phyloP scores from a whole-genome alignment of 2,329 filamentous ascomycete species.

The Xylariaceae sp. region DNA sequence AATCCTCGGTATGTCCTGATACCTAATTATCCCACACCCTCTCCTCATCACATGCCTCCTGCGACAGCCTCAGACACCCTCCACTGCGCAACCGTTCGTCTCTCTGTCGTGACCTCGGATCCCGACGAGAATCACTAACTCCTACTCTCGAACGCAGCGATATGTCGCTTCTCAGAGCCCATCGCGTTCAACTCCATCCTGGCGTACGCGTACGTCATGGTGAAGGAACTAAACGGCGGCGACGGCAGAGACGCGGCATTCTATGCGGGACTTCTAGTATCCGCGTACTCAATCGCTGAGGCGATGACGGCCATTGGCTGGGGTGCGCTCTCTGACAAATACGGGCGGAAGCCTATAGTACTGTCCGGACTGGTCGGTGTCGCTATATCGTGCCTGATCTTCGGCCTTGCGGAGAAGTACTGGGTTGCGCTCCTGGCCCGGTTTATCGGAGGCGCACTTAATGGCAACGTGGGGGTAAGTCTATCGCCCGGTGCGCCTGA shows the following conservation, averaged over 20 bases:
- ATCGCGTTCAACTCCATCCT: slow-evolving; percentile 45
- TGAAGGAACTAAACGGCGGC: slow-evolving; percentile 34
- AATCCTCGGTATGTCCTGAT: slow-evolving; percentile 23
- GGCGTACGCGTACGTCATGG: slow-evolving; percentile 43
- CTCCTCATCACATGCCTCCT: background rate
- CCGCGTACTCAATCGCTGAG: slow-evolving; percentile 42
- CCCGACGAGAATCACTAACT: slow-evolving; percentile 4
- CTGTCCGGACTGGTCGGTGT: slow-evolving; percentile 36
- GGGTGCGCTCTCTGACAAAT: slow-evolving; percentile 40
- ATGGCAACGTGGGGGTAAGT: slow-evolving; percentile 39
- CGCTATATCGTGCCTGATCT: slow-evolving; percentile 40
- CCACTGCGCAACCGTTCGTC: too few relatives aligned
- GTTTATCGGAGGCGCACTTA: slow-evolving; percentile 39
- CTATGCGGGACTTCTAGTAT: slow-evolving; percentile 46
- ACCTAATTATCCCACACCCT: slow-evolving; percentile 34
- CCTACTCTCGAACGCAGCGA: slow-evolving; percentile 29
- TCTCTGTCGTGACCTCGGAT: too few relatives aligned
- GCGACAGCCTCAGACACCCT: too few relatives aligned
- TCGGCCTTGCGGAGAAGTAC: slow-evolving; percentile 39
- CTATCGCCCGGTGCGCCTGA: background rate
- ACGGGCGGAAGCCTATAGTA: slow-evolving; percentile 38
- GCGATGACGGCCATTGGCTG: slow-evolving; percentile 41
- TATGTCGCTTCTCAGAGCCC: slow-evolving; percentile 44
- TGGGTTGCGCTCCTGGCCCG: slow-evolving; percentile 42
- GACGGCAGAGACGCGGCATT: slow-evolving; percentile 42